These are phyloP conservation scores for Fusarium sp. DNA, from an alignment of 2,329 filamentous ascomycete genomes.

Conservation along the genomic window DNA sequence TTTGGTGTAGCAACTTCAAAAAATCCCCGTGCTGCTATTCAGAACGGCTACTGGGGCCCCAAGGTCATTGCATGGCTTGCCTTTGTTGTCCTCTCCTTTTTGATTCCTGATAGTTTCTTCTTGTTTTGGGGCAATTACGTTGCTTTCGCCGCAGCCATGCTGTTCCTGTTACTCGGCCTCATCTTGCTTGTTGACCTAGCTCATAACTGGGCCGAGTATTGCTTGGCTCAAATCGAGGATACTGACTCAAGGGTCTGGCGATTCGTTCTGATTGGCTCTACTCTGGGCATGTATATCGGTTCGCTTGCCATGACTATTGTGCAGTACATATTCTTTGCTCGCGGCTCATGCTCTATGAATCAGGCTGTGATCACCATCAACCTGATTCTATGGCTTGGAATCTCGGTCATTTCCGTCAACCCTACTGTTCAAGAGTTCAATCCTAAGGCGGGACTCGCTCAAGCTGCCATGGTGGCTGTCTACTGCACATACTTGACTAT, in stretches of 20 bases:
- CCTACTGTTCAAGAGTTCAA: conserved; percentile 91
- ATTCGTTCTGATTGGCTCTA: conserved; percentile 87
- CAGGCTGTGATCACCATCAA: conserved; percentile 96
- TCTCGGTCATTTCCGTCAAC: conserved; percentile 88
- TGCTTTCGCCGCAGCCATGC: conserved; percentile 84
- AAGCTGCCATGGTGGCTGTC: conserved; percentile 94
- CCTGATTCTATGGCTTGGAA: conserved; percentile 80
- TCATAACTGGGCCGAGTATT: conserved; percentile 97
- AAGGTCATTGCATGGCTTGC: conserved; percentile 91
- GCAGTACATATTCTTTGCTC: conserved; percentile 97
- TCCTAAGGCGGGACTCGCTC: conserved; percentile 92
- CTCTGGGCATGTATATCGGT: conserved; percentile 89
- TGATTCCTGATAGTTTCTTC: conserved; percentile 96
- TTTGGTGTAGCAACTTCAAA: conserved; percentile 88
- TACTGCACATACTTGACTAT: conserved; percentile 99
- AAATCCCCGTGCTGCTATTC: conserved; percentile 85
- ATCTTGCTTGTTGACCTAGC: conserved; percentile 94
- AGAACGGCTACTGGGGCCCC: conserved; percentile 99
- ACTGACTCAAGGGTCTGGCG: conserved; percentile 88
- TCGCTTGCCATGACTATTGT: conserved; percentile 94
- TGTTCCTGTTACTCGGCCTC: conserved; percentile 92
- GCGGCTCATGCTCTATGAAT: conserved; percentile 88
- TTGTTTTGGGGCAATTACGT: conserved; percentile 96
- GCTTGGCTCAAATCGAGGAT: conserved; percentile 90
- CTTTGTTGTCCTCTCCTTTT: conserved; percentile 89